A percentile compares a stretch with the other conserved stretches of the same genome.
phyloP scores from a whole-genome alignment of 129 eudicot genomes.

The Cynara cardunculus region DNA sequence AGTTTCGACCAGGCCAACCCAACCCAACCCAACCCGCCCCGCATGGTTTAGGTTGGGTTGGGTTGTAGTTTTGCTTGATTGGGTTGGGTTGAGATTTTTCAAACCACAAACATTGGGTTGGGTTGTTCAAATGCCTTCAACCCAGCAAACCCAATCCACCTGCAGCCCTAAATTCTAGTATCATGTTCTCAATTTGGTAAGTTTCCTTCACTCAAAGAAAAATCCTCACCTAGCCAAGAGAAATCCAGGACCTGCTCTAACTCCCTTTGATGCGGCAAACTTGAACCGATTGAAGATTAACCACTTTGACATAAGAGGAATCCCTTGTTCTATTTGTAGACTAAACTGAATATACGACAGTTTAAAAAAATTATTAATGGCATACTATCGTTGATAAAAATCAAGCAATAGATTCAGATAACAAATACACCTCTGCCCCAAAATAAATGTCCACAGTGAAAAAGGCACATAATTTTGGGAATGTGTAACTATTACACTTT shows the following conservation, averaged over 20 bases:
- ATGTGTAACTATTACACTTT: background rate
- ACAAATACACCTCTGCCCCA: background rate
- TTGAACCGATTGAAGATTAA: conserved; percentile 84
- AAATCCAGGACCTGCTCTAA: conserved; percentile 82
- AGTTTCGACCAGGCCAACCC: too few relatives aligned
- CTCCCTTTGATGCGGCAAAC: conserved; percentile 81
- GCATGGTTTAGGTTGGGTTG: too few relatives aligned
- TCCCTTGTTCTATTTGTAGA: conserved; percentile 93
- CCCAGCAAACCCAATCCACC: too few relatives aligned
- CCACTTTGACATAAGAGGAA: conserved; percentile 88
- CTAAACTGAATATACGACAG: conserved; percentile 52
- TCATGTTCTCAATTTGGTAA: background rate
- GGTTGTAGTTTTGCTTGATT: too few relatives aligned
- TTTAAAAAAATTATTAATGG: background rate
- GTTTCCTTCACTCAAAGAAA: background rate
- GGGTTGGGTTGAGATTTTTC: too few relatives aligned
- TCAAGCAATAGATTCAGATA: background rate
- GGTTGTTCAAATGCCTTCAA: too few relatives aligned
- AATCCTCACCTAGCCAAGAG: conserved; percentile 69
- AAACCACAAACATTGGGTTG: too few relatives aligned
- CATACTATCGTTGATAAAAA: background rate
- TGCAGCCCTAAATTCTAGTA: too few relatives aligned
- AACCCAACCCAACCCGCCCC: too few relatives aligned
- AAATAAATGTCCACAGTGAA: background rate
- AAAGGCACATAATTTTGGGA: background rate